Percentiles rank a stretch among this genome's conserved stretches.
phyloP scores from a whole-genome alignment of 106 monocot genomes.

The Iris macrosiphon region DNA sequence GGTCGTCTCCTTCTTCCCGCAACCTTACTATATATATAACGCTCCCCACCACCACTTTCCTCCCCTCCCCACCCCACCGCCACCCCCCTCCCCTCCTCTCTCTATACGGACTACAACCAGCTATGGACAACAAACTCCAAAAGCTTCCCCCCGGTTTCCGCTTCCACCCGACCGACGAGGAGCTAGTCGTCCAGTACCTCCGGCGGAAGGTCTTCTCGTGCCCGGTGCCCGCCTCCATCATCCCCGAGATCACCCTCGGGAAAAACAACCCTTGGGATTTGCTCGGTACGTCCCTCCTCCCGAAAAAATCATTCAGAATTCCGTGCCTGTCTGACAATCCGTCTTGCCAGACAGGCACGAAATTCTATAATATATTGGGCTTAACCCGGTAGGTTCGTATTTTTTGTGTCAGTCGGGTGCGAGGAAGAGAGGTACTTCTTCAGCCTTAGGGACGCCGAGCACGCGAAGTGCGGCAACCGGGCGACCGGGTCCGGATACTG shows the following conservation, averaged over 20 bases:
- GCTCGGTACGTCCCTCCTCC: conserved; percentile 31
- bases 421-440: conserved; percentile 79
- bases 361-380: no score
- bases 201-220: conserved; percentile 49
- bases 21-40: conserved; percentile 23
- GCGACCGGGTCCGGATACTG: conserved; percentile 68
- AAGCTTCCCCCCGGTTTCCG: conserved; percentile 79
- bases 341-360: no score
- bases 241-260: conserved; percentile 62
- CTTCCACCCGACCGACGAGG: conserved; percentile 85
- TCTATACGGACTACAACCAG: not conserved
- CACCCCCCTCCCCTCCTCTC: not conserved
- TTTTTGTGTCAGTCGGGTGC: conserved; percentile 17
- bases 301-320: no score
- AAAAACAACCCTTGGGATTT: conserved; percentile 66
- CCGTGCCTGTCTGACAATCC: no score
- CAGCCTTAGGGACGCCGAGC: conserved; percentile 42
- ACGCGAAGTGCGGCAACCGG: conserved; percentile 41
- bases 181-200: conserved; percentile 77
- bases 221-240: conserved; percentile 65
- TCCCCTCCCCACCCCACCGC: not conserved
- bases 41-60: no score
- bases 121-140: no score
- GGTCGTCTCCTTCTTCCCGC: conserved; percentile 12
- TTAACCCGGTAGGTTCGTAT: not conserved